A percentile compares a stretch with the other conserved stretches of the same genome.
Conservation (phyloP, 2,329 filamentous ascomycete genomes). For the Calonectria ilicicola region DNA sequence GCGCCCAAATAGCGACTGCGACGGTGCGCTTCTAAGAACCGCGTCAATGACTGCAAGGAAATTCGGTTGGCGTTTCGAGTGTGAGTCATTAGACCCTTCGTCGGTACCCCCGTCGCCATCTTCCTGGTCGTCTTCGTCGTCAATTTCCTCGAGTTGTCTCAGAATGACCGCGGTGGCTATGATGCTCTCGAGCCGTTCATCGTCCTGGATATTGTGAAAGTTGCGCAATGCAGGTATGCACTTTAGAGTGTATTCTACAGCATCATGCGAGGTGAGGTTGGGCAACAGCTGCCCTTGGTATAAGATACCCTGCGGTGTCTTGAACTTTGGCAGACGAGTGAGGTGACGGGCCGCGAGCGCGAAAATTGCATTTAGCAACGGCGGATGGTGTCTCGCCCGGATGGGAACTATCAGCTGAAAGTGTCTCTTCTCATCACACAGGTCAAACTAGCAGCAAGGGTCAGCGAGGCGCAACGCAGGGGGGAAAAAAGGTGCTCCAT, state of each 20-base stretch:
- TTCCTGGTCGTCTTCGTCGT: slow-evolving; percentile 49
- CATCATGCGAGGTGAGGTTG: slow-evolving; percentile 50
- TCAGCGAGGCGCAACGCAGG: slow-evolving; percentile 12
- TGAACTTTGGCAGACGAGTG: slow-evolving; percentile 53
- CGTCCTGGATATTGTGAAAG: slow-evolving; percentile 51
- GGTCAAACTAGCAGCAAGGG: slow-evolving; percentile 47
- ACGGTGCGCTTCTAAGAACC: slow-evolving; percentile 51
- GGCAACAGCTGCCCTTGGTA: slow-evolving; percentile 54
- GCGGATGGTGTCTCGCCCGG: slow-evolving; percentile 50
- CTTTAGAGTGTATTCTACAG: slow-evolving; percentile 54
- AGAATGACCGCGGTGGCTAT: slow-evolving; percentile 55
- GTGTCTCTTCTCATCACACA: slow-evolving; percentile 54
- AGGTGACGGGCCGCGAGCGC: slow-evolving; percentile 54
- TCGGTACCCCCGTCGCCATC: background rate
- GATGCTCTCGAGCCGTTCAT: slow-evolving; percentile 54
- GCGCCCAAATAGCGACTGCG: slow-evolving; percentile 50
- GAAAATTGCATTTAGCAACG: slow-evolving; percentile 55
- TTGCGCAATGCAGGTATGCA: slow-evolving; percentile 54
- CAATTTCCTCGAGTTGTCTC: slow-evolving; percentile 55
- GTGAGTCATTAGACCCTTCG: background rate
- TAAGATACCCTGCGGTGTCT: slow-evolving; percentile 48
- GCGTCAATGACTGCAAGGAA: slow-evolving; percentile 56
- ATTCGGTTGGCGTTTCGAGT: slow-evolving; percentile 47
- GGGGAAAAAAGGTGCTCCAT: background rate
- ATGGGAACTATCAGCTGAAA: slow-evolving; percentile 54